phyloP scores from a whole-genome alignment of 73 alveolate species.

The Loxodes magnus region DNA sequence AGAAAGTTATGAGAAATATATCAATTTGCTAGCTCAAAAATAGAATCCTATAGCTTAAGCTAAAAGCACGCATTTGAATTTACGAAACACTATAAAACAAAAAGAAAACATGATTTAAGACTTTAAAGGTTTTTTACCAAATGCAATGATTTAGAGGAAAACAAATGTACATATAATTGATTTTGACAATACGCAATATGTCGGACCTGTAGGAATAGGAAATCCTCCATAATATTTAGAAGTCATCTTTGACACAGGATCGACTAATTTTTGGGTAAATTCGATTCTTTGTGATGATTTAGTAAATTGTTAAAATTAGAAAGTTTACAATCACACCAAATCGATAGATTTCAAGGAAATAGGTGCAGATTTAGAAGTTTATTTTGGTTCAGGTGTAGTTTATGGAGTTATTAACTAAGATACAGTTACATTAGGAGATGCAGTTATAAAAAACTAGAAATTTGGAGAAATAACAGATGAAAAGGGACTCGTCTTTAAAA shows the following conservation, averaged over 20 bases:
- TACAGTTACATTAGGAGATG: constrained; percentile 35
- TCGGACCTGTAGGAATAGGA: constrained; percentile 42
- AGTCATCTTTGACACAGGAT: constrained; percentile 63
- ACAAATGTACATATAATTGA: no score
- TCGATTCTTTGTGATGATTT: background rate
- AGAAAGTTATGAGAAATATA: no score
- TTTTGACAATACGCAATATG: constrained; percentile 8
- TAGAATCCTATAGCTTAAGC: no score
- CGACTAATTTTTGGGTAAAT: constrained; percentile 71
- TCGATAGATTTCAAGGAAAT: constrained; percentile 36
- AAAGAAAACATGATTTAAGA: no score
- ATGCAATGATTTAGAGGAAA: no score
- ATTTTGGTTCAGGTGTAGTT: constrained; percentile 60
- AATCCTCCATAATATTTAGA: constrained; percentile 52
- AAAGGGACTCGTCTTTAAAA: constrained; percentile 25
- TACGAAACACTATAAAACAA: no score
- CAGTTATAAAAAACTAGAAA: constrained; percentile 10
- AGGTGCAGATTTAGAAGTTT: constrained; percentile 38
- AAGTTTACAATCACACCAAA: constrained; percentile 21
- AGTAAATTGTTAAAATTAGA: constrained; percentile 34
- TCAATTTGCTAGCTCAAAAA: no score
- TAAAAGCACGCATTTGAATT: no score
- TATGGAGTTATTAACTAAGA: constrained; percentile 38
- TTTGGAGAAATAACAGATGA: constrained; percentile 51
- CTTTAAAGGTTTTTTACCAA: no score